A percentile compares a stretch with the other conserved stretches of the same genome.
Evolutionary conservation across 495 filamentous ascomycete genomes (phyloP).

Genomic region (Penicillium dipodomyicola): DNA sequence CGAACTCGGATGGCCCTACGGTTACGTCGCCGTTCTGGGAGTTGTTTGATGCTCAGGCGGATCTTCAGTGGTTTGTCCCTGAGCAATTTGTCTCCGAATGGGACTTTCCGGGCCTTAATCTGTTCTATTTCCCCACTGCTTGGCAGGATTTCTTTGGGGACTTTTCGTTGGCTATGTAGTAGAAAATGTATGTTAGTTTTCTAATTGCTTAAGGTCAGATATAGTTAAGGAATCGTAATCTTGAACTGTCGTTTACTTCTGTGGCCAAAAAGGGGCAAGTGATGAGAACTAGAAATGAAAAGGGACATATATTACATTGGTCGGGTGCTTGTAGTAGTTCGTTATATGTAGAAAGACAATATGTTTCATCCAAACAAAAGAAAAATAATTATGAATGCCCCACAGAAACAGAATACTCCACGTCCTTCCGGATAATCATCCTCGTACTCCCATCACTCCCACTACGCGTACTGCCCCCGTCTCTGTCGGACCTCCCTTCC

Average conservation of each 20-base stretch:
- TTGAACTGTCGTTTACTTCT: constrained; percentile 20
- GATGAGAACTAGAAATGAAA: too few relatives aligned
- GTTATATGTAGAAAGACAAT: background rate
- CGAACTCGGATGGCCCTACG: constrained; percentile 16
- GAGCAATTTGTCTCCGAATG: constrained; percentile 53
- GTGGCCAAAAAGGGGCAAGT: background rate
- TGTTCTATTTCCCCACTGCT: constrained; percentile 51
- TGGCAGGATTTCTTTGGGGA: constrained; percentile 47
- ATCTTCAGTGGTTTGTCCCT: constrained; percentile 51
- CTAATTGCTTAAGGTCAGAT: background rate
- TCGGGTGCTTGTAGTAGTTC: too few relatives aligned
- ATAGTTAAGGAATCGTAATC: constrained; percentile 11
- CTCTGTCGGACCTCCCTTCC: background rate
- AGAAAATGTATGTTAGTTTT: too few relatives aligned
- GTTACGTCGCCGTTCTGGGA: constrained; percentile 38
- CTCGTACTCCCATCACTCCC: background rate
- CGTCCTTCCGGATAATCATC: background rate
- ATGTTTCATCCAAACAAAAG: background rate
- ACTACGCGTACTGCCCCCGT: background rate
- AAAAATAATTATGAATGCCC: background rate
- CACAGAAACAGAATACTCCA: background rate
- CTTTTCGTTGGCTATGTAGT: constrained; percentile 35
- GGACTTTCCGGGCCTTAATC: constrained; percentile 53
- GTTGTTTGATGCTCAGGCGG: constrained; percentile 45
- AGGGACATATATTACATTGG: too few relatives aligned